Percentiles rank a stretch among this genome's conserved stretches.
These are phyloP conservation scores for Choiromyces venosus DNA, from an alignment of 495 filamentous ascomycete genomes.

Conservation along the genomic window DNA sequence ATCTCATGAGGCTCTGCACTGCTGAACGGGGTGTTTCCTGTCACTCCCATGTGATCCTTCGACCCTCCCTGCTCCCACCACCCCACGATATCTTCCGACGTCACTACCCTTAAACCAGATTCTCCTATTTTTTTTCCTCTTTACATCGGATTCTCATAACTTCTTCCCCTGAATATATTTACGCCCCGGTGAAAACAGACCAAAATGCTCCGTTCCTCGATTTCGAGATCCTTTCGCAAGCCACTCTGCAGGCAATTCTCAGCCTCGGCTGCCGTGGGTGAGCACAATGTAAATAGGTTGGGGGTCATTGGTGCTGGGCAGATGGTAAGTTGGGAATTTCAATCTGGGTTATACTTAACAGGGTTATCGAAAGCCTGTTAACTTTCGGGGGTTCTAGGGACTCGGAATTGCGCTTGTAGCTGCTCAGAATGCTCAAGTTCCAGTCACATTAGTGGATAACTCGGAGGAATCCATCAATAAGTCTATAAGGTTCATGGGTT, in stretches of 20 bases:
- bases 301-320: constrained; percentile 95
- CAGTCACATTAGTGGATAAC: constrained; percentile 80
- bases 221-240: not conserved
- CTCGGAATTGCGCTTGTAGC: constrained; percentile 95
- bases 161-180: not conserved
- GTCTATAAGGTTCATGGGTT: constrained; percentile 78
- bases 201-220: not conserved
- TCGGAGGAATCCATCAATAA: constrained; percentile 85
- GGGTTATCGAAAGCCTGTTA: constrained; percentile 37
- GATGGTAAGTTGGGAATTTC: constrained; percentile 59
- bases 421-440: constrained; percentile 73
- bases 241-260: not conserved
- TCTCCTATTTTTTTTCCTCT: not conserved
- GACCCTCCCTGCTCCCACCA: not conserved
- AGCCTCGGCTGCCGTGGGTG: constrained; percentile 4
- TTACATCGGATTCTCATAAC: not conserved
- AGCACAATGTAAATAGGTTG: constrained; percentile 66
- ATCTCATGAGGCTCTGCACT: not conserved
- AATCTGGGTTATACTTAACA: not conserved
- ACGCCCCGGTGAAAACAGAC: not conserved
- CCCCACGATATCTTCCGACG: not conserved
- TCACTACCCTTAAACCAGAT: not conserved
- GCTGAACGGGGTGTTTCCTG: not conserved
- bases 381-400: constrained; percentile 55
- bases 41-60: not conserved